Evolutionary conservation across 208 protist genomes (phyloP), one percentile per base, ranked within the genome.

Genomic region (Dictyostelium gargantuum): DNA sequence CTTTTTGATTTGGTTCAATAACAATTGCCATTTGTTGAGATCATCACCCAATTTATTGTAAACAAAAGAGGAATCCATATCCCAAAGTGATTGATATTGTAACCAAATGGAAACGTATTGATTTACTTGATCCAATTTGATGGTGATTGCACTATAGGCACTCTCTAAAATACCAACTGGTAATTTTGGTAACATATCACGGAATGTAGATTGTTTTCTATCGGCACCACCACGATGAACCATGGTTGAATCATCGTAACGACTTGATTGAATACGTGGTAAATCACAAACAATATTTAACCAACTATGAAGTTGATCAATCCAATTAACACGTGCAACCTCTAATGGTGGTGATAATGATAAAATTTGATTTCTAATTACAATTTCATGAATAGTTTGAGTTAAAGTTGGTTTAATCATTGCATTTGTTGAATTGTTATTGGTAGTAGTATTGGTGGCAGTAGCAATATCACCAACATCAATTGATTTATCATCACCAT

Each of bases 31-130:
- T 26, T 86, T 38, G 29, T 52, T 72, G 2, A 98, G 50, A 76
- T 98, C 96, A n/a, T 95, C 84, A 42, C 96, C 96, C 0, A 98
- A 89, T 21, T 82, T 68, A 40, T 1, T 58, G 50, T 93, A 92
- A 6, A 98, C 93, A 15, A 68, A 63, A 0, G 58, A 85, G 10
- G 95, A 61, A 38, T 98, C 95, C 94, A 98, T 95, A 73, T 98
- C 97, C 97, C 97, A 98, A 40, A 98, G 92, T 52, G 96, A 77
- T 85, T 98, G 97, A 91, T 98, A 98, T 63, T 97, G 94, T 26
- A 98, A 82, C 97, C 97, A 98, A 17, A 93, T 93, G 8, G 94
- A 50, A 4, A 97, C 93, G 61, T 98, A 98, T 46, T 92, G 79
- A 5, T 73, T 19, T 23, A 96, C 94, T 73, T 94, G 35, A 5